Base-by-base conservation (phyloP, 805 yeast species). In the Alloascoidea hylecoeti region DNA sequence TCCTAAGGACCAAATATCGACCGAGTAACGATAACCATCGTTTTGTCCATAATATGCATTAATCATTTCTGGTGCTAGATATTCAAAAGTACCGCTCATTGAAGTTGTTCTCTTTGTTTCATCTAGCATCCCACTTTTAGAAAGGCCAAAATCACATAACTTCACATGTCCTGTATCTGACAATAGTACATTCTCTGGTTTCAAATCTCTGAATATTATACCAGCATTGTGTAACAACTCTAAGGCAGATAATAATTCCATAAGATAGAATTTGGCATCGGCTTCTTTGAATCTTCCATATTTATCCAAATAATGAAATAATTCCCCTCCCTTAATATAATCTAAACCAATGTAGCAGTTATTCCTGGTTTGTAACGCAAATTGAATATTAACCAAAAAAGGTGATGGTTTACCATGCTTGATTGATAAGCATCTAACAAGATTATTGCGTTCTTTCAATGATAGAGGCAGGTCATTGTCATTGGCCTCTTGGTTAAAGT, bases 101-200 rank as follows among this genome's bases (percentile, higher is more conserved):
- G 32, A n/a, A 46, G 41, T 4, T 38, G 30, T 23, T 9, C 30
- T 9, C 30, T 23, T 32, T 2, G 46, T 43, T 2, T 32, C n/a
- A n/a, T 41, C 41, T 14, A 18, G 28, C 19, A 41, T 17, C 13
- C 41, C 17, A 14, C 34, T 35, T 14, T 36, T 62, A 23, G 70
- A 63, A 44, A 66, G 56, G 3, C 70, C 70, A 46, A 66, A 66
- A 47, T 66, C 72, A 18, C 75, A 68, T 28, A 74, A 58, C 47
- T 72, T 73, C 44, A 73, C 68, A 48, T 74, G 81, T n/a, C 81
- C 81, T 32, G 75, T 58, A 48, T 70, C 68, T 47, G 74, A 80
- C 39, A 75, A 70, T 49, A 74, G 63, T 39, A 74, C 64, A 42
- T 66, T 45, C 16, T 45, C 48, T 4, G 48, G 48, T 38, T 45